These are phyloP conservation scores for Marasmius oreades DNA, from an alignment of 1,284 basidiomycete genomes.

Conservation along the genomic window DNA sequence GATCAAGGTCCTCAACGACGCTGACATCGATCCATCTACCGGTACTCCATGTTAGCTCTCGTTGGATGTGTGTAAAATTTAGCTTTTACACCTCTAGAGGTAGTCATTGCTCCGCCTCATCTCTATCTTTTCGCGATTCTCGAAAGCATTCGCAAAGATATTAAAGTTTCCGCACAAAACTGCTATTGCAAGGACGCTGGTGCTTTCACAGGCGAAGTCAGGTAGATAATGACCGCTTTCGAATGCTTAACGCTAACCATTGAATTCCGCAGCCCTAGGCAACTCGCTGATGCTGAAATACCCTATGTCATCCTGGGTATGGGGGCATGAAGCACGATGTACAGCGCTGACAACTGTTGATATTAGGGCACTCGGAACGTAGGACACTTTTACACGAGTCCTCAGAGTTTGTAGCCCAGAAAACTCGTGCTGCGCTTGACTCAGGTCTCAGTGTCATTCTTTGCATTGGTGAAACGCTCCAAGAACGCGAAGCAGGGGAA, in stretches of 20 bases:
- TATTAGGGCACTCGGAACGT: conserved; percentile 88
- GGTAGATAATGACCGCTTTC: conserved; percentile 35
- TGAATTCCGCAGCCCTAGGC: conserved; percentile 55
- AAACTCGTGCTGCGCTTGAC: conserved; percentile 81
- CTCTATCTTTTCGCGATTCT: conserved; percentile 78
- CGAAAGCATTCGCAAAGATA: conserved; percentile 54
- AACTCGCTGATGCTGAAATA: conserved; percentile 83
- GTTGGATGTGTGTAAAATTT: not conserved
- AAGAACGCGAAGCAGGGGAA: conserved; percentile 80
- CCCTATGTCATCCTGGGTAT: conserved; percentile 92
- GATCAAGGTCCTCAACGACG: conserved; percentile 69
- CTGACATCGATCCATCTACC: conserved; percentile 68
- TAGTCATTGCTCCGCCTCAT: conserved; percentile 89
- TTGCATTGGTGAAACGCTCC: conserved; percentile 93
- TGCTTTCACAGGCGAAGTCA: conserved; percentile 96
- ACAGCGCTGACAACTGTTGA: not conserved
- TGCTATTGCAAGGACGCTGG: conserved; percentile 83
- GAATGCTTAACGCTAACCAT: conserved; percentile 6
- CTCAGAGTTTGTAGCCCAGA: conserved; percentile 81
- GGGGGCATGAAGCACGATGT: conserved; percentile 12
- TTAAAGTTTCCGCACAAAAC: conserved; percentile 91
- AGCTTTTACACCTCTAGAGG: conserved; percentile 51
- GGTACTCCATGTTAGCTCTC: conserved; percentile 42
- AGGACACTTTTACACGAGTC: conserved; percentile 90
- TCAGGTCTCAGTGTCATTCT: conserved; percentile 85